Evolutionary conservation across 495 filamentous ascomycete genomes (phyloP).

Genomic region (Penicillium fimorum): DNA sequence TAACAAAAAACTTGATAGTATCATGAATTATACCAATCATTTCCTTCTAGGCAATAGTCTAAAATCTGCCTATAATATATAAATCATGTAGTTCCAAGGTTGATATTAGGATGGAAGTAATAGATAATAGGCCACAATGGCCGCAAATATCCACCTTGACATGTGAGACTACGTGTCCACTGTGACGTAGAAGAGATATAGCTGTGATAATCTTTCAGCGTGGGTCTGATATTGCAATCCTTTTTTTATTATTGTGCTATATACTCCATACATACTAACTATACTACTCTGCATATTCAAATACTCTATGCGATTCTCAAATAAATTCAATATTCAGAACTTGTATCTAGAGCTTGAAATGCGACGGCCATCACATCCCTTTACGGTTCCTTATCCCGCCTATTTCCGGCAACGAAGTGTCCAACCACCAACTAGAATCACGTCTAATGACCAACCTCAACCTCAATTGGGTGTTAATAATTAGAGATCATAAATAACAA

Average conservation of each 20-base stretch:
- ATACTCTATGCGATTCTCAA: neutral
- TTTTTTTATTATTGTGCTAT: too few relatives aligned
- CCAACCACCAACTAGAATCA: neutral
- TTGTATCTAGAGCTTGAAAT: neutral
- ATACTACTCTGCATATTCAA: too few relatives aligned
- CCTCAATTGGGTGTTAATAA: neutral
- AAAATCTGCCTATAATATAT: neutral
- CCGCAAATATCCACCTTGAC: neutral
- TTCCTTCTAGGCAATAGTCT: neutral
- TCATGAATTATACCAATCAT: neutral
- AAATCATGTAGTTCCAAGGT: neutral
- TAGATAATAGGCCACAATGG: neutral
- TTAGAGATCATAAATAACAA: neutral
- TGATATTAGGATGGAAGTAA: neutral
- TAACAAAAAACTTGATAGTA: neutral
- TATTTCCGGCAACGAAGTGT: neutral
- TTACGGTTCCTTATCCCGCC: conserved; percentile 1
- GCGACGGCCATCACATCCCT: neutral
- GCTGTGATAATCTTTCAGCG: neutral
- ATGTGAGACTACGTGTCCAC: conserved; percentile 4
- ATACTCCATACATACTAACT: too few relatives aligned
- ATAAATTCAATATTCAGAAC: neutral
- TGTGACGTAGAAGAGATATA: conserved; percentile 2
- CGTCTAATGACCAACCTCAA: neutral
- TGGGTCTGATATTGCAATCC: conserved; percentile 4